Evolutionary conservation across 2,329 filamentous ascomycete species (phyloP), one percentile per base, ranked within the genome.

Genomic region (Fusarium cicatricum): DNA sequence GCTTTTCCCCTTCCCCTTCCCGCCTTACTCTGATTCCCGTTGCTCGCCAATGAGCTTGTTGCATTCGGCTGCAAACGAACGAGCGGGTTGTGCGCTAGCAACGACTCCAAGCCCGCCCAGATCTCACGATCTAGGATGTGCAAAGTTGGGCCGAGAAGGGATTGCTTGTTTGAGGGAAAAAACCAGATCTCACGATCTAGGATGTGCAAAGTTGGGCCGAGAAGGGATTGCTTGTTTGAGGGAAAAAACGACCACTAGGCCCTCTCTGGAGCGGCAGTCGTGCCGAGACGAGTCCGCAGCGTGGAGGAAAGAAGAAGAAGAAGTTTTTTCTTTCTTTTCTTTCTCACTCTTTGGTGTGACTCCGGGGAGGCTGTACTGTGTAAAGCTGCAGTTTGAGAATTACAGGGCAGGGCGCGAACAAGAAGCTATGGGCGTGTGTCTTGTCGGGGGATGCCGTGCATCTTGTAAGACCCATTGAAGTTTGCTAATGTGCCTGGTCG

Each of bases 171-270:
- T 36, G 15, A n/a, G 19, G n/a, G n/a, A n/a, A n/a, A n/a, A n/a
- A n/a, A n/a, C 49, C 33, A 62, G 65, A 67, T 67, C 65, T 55
- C 51, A 39, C 52, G 62, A 67, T 67, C 65, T 67, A 26, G 56
- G 54, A 64, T 57, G 52, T 43, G 41, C 52, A 41, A n/a, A 52
- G 52, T 58, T 64, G 36, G 57, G 51, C 62, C 62, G 57, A 62
- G 61, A 60, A 53, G 53, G 38, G 26, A 43, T 11, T 58, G 36
- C 41, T 61, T 26, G 32, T 38, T n/a, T 36, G 15, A n/a, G 19
- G n/a, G n/a, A n/a, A 34, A 15, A 38, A 34, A 48, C 43, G 52
- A 44, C 26, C 51, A 55, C 55, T 64, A 53, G 60, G 32, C 36
- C 47, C 33, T 47, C 32, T 58, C 37, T 46, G 55, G 55, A 46